Evolutionary conservation across 228 moss, liverwort and hornwort species (phyloP), one percentile per base, ranked within the genome.

Genomic region (Sphagnum magellanicum): DNA sequence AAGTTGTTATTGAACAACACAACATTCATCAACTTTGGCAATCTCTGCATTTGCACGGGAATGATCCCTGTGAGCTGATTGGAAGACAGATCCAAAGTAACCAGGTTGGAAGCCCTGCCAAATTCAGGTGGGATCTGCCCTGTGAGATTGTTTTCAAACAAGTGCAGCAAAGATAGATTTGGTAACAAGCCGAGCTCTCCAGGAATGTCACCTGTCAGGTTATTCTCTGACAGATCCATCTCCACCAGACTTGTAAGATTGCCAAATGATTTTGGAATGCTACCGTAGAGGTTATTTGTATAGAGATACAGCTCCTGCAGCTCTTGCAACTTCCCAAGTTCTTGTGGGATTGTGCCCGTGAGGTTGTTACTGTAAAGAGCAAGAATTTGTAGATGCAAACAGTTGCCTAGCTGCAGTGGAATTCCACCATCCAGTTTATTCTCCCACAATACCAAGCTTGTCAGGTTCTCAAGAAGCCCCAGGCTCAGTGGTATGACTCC

Each of bases 11-110:
- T 64, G 0, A 88, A 90, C 1, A 98, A 78, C 76, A 91, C 91
- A 64, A 98, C 69, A 69, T 85, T 86, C 14, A 70, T 55, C 16
- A 98, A 77, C 60, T 88, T 80, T 61, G 84, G 73, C 4, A 71
- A 46, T 6, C 75, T 84, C 4, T 85, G 88, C 50, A 93, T 8
- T 53, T 87, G 67, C 4, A 78, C 79, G 6, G 98, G 98, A 10
- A 98, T 90, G 0, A 47, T 74, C 6, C 98, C 97, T 0, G 79
- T 78, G 69, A 98, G 69, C 50, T 73, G 79, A 79, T 98, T 98
- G 14, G 78, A 77, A 16, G 88, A 91, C 6, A 90, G 73, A 75
- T 87, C 89, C 13, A 93, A 50, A 59, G 84, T 76, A 11, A 53
- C 4, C 12, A 97, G 58, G 5, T 72, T 46, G 7, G 70, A 57